Conservation (phyloP, 306 rosid species). For the Citrullus colocynthis region DNA sequence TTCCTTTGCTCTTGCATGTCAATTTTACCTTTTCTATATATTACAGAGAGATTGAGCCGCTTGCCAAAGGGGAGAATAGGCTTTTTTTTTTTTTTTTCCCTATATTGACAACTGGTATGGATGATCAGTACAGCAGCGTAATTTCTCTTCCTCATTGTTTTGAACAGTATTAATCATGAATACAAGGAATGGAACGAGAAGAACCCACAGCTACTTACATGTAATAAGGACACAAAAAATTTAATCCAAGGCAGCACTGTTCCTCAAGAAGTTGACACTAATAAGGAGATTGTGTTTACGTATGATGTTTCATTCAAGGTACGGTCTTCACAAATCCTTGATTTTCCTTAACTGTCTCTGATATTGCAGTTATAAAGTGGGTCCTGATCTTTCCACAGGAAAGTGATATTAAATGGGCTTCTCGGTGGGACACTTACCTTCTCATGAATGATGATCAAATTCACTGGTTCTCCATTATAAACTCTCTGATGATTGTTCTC, state of each 20-base stretch:
- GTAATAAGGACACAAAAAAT: constrained; percentile 86
- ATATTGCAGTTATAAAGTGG: constrained; percentile 7
- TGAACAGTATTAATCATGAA: constrained; percentile 76
- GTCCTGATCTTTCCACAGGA: constrained; percentile 32
- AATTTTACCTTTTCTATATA: background rate
- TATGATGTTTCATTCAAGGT: constrained; percentile 96
- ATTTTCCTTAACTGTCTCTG: background rate
- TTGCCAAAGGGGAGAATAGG: too few species aligned
- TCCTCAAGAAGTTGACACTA: constrained; percentile 80
- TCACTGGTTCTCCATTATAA: constrained; percentile 98
- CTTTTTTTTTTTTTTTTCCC: too few species aligned
- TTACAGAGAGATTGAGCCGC: too few species aligned
- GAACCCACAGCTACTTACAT: constrained; percentile 69
- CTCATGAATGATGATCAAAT: constrained; percentile 99
- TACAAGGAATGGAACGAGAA: constrained; percentile 77
- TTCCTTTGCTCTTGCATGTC: background rate
- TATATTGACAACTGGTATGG: too few species aligned
- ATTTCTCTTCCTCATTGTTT: constrained; percentile 9
- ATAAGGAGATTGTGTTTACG: constrained; percentile 74
- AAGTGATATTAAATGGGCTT: constrained; percentile 96
- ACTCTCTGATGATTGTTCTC: constrained; percentile 97
- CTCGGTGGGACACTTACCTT: constrained; percentile 99
- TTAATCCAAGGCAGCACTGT: constrained; percentile 74
- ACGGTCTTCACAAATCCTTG: constrained; percentile 15
- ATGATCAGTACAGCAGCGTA: constrained; percentile 6